A percentile compares a stretch with the other conserved stretches of the same genome.
Evolutionary conservation across 192 early-diverging fungal genomes (phyloP).

Genomic region (Gaertneriomyces semiglobifer): DNA sequence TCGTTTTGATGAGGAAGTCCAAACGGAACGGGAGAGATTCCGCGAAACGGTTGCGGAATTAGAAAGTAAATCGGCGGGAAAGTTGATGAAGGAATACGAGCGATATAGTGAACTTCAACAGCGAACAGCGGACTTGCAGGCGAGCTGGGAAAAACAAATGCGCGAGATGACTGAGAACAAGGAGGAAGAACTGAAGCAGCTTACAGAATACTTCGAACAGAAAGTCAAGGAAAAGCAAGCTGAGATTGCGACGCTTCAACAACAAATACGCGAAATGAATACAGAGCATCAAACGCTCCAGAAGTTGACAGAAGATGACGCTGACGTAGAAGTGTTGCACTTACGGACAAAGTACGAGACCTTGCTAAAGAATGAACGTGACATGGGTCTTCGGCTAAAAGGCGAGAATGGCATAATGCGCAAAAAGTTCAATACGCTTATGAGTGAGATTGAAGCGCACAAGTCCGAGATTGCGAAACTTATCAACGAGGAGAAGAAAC

Average conservation of each 20-base stretch:
- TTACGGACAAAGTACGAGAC: slow-evolving; percentile 56
- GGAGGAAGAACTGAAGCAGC: slow-evolving; percentile 46
- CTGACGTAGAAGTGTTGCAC: slow-evolving; percentile 56
- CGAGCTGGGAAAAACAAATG: slow-evolving; percentile 57
- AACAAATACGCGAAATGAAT: slow-evolving; percentile 49
- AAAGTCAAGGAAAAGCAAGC: slow-evolving; percentile 51
- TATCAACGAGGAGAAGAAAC: slow-evolving; percentile 59
- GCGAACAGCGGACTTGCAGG: slow-evolving; percentile 49
- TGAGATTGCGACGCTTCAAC: slow-evolving; percentile 57
- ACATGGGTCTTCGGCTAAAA: slow-evolving; percentile 57
- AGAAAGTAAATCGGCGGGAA: slow-evolving; percentile 50
- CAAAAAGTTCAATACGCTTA: slow-evolving; percentile 64
- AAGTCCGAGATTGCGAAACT: slow-evolving; percentile 59
- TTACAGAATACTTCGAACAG: slow-evolving; percentile 54
- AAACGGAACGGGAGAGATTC: slow-evolving; percentile 45
- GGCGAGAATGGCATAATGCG: slow-evolving; percentile 66
- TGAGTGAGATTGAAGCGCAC: slow-evolving; percentile 60
- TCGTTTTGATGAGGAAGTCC: slow-evolving; percentile 58
- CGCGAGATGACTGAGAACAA: slow-evolving; percentile 49
- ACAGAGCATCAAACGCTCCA: slow-evolving; percentile 56
- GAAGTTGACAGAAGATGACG: slow-evolving; percentile 59
- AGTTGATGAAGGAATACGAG: slow-evolving; percentile 63
- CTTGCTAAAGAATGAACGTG: slow-evolving; percentile 56
- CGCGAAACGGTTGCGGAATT: slow-evolving; percentile 32
- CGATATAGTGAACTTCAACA: slow-evolving; percentile 56